phyloP scores from a whole-genome alignment of 148 eudicot genomes.

The Spergularia marina region DNA sequence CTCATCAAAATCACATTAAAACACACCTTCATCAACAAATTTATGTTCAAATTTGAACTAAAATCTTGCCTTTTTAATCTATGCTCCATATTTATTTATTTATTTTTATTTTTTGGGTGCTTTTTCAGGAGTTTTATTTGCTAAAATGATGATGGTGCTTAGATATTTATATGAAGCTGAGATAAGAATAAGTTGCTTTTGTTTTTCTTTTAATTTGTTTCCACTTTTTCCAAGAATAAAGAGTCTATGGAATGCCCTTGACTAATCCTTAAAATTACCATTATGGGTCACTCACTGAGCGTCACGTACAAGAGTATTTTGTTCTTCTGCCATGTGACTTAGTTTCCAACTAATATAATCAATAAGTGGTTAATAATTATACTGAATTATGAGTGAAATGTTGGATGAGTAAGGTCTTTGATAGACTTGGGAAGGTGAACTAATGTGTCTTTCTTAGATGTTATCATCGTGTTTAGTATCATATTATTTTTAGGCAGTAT shows the following conservation, averaged over 20 bases:
- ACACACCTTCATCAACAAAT: constrained; percentile 1
- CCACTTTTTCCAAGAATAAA: constrained; percentile 13
- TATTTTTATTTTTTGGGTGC: background rate
- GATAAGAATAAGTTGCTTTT: background rate
- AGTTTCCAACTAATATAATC: background rate
- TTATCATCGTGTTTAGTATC: too few relatives aligned
- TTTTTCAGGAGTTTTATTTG: background rate
- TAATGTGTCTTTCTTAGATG: too few relatives aligned
- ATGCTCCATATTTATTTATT: constrained; percentile 14
- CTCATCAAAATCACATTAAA: constrained; percentile 22
- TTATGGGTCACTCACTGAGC: background rate
- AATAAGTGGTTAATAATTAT: too few relatives aligned
- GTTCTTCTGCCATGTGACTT: background rate
- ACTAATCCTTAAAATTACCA: constrained; percentile 21
- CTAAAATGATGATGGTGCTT: background rate
- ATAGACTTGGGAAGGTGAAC: too few relatives aligned
- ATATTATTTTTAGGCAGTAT: too few relatives aligned
- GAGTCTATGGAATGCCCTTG: constrained; percentile 17
- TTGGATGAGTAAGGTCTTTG: too few relatives aligned
- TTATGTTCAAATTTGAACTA: background rate
- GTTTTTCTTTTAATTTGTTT: background rate
- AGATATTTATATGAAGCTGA: constrained; percentile 5
- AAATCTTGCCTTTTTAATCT: background rate
- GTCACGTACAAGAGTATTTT: background rate
- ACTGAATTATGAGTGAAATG: too few relatives aligned